These are phyloP conservation scores for Scutellaria baicalensis DNA, from an alignment of 257 asterid genomes.

Conservation along the genomic window DNA sequence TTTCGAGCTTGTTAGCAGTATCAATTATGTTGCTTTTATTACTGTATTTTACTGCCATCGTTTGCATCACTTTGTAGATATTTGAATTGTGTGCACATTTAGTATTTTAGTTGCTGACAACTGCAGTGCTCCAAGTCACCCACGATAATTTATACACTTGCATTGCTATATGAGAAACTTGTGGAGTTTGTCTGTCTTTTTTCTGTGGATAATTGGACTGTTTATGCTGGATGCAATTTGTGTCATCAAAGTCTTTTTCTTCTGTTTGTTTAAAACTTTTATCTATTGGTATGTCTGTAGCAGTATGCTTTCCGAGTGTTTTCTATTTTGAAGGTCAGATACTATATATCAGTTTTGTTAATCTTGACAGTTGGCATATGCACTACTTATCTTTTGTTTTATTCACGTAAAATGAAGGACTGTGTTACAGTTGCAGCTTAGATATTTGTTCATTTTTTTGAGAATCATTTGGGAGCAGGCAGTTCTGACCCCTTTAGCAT, in stretches of 20 bases:
- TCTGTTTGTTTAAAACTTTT: neutral
- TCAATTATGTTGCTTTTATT: neutral
- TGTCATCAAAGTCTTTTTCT: neutral
- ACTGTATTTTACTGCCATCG: conserved; percentile 1
- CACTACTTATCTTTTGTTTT: neutral
- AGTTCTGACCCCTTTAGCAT: neutral
- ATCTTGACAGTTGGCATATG: neutral
- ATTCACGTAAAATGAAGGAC: neutral
- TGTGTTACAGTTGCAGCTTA: neutral
- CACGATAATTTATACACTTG: neutral
- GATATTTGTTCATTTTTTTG: neutral
- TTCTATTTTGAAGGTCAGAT: neutral
- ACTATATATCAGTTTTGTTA: neutral
- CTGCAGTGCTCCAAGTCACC: neutral
- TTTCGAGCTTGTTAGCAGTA: neutral
- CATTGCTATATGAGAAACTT: neutral
- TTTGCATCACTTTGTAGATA: neutral
- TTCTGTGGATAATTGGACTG: neutral
- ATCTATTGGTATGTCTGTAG: neutral
- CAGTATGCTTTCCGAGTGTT: neutral
- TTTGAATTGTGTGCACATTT: neutral
- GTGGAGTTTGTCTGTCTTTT: neutral
- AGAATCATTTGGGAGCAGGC: neutral
- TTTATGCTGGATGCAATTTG: neutral
- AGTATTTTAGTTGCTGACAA: neutral